Evolutionary conservation across 192 early-diverging fungal genomes (phyloP), one percentile per base, ranked within the genome.

Genomic region (Chytriomyces sp.): DNA sequence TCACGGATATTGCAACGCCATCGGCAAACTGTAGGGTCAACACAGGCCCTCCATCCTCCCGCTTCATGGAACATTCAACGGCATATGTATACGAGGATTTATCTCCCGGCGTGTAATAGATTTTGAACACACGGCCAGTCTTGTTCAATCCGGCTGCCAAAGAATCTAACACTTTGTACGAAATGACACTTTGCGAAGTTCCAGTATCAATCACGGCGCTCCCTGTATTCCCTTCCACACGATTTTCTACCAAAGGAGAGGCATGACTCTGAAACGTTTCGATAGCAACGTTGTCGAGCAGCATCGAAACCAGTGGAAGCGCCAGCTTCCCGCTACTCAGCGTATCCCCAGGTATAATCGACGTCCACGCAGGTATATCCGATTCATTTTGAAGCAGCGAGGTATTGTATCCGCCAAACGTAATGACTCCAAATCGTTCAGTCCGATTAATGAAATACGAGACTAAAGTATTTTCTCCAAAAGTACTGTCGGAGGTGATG

Each of bases 241-340:
- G 53, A 57, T 57, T 57, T 9, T 9, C 45, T 7, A 72, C n/a
- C 11, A 60, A 35, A 18, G 53, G 53, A 7, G 59, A 61, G 7
- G n/a, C 61, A 44, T 72, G 71, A 43, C 28, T 45, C 7, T 20
- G 13, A 44, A 72, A 72, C 44, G 7, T 18, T 7, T 72, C 71
- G 7, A 63, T 45, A 9, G 43, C 44, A 7, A 10, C 44, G 3
- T 23, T 11, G 18, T 45, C 45, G 59, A 72, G 20, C 18, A 10
- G 26, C 24, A 26, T 43, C 0, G 35, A 43, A 3, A 62, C 8
- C 7, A 72, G 50, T 1, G 71, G 71, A 6, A 72, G 44, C 26
- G 71, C 53, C 1, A 72, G 50, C 26, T 72, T 72, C 45, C 71
- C 71, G 18, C 45, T 24, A 11, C 9, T 16, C 20, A 60, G 8